Conservation (phyloP, 2,329 filamentous ascomycete genomes). For the Bisporella sp. region DNA sequence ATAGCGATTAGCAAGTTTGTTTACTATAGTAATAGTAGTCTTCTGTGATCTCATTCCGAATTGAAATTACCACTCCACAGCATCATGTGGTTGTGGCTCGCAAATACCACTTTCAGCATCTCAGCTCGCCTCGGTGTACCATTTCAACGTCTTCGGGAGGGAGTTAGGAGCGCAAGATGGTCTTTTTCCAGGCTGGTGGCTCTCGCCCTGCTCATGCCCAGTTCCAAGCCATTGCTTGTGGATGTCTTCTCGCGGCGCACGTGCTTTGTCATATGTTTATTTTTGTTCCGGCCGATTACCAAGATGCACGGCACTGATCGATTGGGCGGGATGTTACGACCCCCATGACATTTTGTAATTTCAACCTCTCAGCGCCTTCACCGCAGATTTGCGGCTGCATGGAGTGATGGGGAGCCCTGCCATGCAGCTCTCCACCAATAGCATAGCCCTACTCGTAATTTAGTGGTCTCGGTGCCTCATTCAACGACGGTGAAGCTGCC, state of each 20-base stretch:
- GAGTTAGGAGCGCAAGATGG: no score
- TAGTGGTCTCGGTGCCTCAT: not conserved
- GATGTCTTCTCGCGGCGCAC: conserved; percentile 25
- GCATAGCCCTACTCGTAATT: not conserved
- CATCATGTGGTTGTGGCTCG: not conserved
- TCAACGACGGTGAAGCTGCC: not conserved
- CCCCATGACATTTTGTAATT: no score
- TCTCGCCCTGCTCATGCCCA: conserved; percentile 19
- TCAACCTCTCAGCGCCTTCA: not conserved
- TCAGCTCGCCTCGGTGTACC: not conserved
- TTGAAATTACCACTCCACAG: not conserved
- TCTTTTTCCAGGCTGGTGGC: conserved; percentile 3
- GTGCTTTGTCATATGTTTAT: conserved; percentile 26
- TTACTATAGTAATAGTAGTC: not conserved
- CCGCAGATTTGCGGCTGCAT: not conserved
- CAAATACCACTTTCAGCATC: not conserved
- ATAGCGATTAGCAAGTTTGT: not conserved
- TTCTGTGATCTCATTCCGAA: not conserved
- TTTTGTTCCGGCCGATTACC: conserved; percentile 14
- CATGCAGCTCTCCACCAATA: not conserved
- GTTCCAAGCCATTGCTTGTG: not conserved
- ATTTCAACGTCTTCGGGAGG: not conserved
- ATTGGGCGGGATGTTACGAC: not conserved
- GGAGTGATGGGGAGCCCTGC: not conserved
- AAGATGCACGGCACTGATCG: conserved; percentile 7